Base-by-base conservation (phyloP, 1,139 yeast genomes). In the Nadsonia commutata region DNA sequence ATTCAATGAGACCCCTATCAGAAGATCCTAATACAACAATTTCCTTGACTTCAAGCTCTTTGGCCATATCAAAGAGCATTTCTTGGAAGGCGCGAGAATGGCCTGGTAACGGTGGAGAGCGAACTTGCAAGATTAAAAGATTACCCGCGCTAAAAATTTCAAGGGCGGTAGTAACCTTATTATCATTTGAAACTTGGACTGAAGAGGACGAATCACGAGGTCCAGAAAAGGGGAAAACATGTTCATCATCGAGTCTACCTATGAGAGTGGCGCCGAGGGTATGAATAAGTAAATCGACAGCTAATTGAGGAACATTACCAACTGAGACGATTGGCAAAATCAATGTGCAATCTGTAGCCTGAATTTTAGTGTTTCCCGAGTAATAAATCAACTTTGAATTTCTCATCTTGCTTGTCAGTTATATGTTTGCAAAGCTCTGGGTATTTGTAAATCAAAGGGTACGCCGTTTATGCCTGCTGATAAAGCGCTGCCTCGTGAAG, bases 301-400 rank as follows among this genome's bases (percentile, higher is more conserved):
- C 65, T 43, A 88, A 65, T 59, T 90, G 98, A 0, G 97, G 94
- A 2, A 86, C 81, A 56, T 88, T 90, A 4, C 94, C 97, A 17
- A 85, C 72, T 2, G 95, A 78, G 0, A 90, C 82, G 0, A 88
- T 64, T 0, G 97, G 97, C 1, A 90, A 46, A 1, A 88, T 57
- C 18, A 85, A 51, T 44, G 59, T 50, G 37, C 37, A 31, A 20
- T 31, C 22, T 33, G 19, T 45, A 42, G 20, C 20, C 31, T 41
- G 31, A 22, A 41, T 20, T 23, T 37, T 41, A 18, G 38, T 31
- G 23, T 27, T 31, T 27, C 22, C 20, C 36, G 31, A 41, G 17
- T 20, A 33, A 18, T 31, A 9, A 27, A 38, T 23, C 20, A 20
- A n/a, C 9, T 18, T 11, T 11, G 17, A 21, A 5, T 33, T 36